These are phyloP conservation scores for Stygiomarasmius scandens DNA, from an alignment of 1,284 basidiomycete genomes.

Conservation along the genomic window DNA sequence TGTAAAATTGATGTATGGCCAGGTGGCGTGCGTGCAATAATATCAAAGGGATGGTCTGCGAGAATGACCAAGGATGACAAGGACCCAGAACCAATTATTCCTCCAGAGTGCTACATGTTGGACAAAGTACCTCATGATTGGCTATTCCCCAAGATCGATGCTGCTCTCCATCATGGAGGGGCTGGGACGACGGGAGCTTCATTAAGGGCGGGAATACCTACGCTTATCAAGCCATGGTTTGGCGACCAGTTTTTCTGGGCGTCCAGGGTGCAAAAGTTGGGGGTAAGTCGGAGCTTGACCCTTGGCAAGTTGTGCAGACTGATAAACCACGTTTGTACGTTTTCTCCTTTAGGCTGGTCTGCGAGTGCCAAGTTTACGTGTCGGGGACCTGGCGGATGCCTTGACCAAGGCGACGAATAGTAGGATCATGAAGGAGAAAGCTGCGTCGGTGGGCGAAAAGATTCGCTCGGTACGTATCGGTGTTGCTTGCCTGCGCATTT, in stretches of 20 bases:
- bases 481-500: conserved; percentile 1
- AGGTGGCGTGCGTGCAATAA: conserved; percentile 70
- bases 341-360: conserved; percentile 43
- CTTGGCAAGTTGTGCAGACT: too few species aligned
- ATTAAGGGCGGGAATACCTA: conserved; percentile 72
- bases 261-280: conserved; percentile 62
- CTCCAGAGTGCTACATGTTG: conserved; percentile 49
- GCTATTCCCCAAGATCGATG: conserved; percentile 75
- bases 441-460: conserved; percentile 60
- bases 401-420: conserved; percentile 57
- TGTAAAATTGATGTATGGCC: too few species aligned
- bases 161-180: conserved; percentile 72
- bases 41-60: conserved; percentile 79
- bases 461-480: conserved; percentile 51
- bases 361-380: conserved; percentile 50
- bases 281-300: conserved; percentile 36
- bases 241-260: conserved; percentile 78
- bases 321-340: neutral
- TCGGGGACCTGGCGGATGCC: conserved; percentile 54
- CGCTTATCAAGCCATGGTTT: conserved; percentile 76
- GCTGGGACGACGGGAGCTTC: conserved; percentile 75
- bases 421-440: conserved; percentile 66
- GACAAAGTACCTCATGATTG: conserved; percentile 81
- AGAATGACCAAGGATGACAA: conserved; percentile 48
- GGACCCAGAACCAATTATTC: conserved; percentile 41